A percentile compares a stretch with the other conserved stretches of the same genome.
Conservation (phyloP, 306 rosid species). For the Chamaecrista fasciculata region DNA sequence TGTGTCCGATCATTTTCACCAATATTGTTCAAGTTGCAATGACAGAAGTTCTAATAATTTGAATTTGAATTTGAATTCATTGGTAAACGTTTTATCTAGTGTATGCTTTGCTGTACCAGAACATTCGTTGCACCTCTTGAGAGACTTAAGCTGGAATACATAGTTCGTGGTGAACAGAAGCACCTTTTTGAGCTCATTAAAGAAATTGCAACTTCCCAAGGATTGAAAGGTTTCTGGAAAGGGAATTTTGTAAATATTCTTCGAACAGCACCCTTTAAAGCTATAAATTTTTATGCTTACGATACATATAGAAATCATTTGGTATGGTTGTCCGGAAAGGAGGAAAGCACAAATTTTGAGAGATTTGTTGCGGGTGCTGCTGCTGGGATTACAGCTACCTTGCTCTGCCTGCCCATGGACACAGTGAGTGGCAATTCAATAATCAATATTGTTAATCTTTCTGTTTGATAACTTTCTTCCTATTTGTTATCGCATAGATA, state of each 20-base stretch:
- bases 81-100: constrained; percentile 2
- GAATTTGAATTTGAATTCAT: constrained; percentile 19
- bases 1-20: neutral
- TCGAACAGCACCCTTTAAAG: constrained; percentile 94
- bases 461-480: constrained; percentile 20
- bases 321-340: constrained; percentile 54
- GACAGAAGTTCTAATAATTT: neutral
- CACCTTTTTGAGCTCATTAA: constrained; percentile 60
- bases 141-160: constrained; percentile 95
- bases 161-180: constrained; percentile 83
- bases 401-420: constrained; percentile 94
- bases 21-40: neutral
- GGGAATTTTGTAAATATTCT: constrained; percentile 92
- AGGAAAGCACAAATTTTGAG: constrained; percentile 75
- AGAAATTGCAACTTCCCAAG: constrained; percentile 77
- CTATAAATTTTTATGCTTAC: constrained; percentile 83
- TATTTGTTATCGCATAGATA: neutral
- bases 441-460: constrained; percentile 14
- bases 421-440: constrained; percentile 52
- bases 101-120: constrained; percentile 45
- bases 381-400: constrained; percentile 83
- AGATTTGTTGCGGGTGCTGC: constrained; percentile 95
- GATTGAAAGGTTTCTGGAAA: constrained; percentile 92
- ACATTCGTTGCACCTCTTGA: constrained; percentile 95
- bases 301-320: constrained; percentile 79